These are phyloP conservation scores for Phaeosphaeria sp. DNA, from an alignment of 2,329 filamentous ascomycete species.

Conservation along the genomic window DNA sequence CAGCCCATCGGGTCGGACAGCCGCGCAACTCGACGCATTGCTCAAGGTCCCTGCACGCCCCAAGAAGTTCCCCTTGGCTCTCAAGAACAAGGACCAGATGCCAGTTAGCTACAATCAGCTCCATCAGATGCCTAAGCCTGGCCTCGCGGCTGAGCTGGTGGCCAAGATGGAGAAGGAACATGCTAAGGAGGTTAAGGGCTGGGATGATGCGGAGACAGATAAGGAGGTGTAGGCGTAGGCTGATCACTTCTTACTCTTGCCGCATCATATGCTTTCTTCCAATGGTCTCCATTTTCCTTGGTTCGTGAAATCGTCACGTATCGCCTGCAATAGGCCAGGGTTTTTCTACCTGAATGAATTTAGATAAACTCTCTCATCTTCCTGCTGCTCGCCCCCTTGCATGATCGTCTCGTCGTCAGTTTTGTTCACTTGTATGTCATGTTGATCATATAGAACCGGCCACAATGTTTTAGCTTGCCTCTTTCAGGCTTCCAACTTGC, in stretches of 20 bases:
- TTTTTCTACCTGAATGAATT: not conserved
- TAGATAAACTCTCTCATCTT: too few relatives aligned
- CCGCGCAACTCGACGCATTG: slow-evolving; percentile 2
- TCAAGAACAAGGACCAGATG: not conserved
- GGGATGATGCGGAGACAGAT: not conserved
- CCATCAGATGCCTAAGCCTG: not conserved
- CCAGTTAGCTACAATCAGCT: slow-evolving; percentile 1
- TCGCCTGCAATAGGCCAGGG: too few relatives aligned
- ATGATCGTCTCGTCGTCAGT: too few relatives aligned
- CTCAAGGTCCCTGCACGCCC: slow-evolving; percentile 1
- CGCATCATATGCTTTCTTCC: too few relatives aligned
- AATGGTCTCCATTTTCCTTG: too few relatives aligned
- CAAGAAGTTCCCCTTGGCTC: not conserved
- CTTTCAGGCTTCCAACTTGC: too few relatives aligned
- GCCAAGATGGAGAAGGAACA: not conserved
- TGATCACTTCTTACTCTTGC: not conserved
- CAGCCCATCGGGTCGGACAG: slow-evolving; percentile 4
- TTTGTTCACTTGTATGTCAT: too few relatives aligned
- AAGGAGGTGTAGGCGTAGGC: not conserved
- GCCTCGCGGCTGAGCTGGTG: not conserved
- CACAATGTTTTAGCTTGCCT: too few relatives aligned
- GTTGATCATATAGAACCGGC: too few relatives aligned
- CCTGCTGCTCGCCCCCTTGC: too few relatives aligned
- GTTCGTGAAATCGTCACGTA: too few relatives aligned
- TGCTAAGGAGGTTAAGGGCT: not conserved